Evolutionary conservation across 495 filamentous ascomycete species (phyloP).

Genomic region (Hyaloscypha bicolor): DNA sequence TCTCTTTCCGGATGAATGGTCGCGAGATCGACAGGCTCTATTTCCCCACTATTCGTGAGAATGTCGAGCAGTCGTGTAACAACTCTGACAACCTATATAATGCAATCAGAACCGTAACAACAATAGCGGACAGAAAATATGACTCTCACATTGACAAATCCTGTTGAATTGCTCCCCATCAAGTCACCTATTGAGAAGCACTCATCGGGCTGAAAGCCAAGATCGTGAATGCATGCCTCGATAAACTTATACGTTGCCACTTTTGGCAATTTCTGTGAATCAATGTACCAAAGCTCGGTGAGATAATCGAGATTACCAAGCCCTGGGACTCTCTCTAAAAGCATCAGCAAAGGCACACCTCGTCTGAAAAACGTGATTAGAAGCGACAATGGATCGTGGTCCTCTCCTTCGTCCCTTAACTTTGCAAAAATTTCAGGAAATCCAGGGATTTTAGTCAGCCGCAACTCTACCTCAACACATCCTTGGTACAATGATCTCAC

Average conservation of each 20-base stretch:
- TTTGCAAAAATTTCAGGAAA: not conserved
- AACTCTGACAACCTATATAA: constrained; percentile 7
- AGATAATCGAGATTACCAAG: not conserved
- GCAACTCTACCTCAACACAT: not conserved
- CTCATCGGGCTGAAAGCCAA: constrained; percentile 4
- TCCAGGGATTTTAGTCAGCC: constrained; percentile 8
- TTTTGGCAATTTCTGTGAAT: not conserved
- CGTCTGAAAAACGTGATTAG: constrained; percentile 3
- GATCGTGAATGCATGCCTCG: not conserved
- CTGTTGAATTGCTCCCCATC: not conserved
- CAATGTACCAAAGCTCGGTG: not conserved
- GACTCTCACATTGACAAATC: constrained; percentile 4
- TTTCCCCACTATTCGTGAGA: not conserved
- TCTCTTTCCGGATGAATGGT: not conserved
- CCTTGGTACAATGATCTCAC: not conserved
- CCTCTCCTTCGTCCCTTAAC: not conserved
- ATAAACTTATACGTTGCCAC: not conserved
- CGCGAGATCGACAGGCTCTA: not conserved
- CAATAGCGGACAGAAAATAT: not conserved
- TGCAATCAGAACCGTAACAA: not conserved
- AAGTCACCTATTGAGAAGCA: constrained; percentile 7
- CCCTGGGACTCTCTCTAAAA: not conserved
- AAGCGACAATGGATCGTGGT: constrained; percentile 7
- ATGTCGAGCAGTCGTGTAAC: not conserved
- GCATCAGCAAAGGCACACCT: constrained; percentile 4